These are phyloP conservation scores for Claviceps sorghi DNA, from an alignment of 2,329 filamentous ascomycete genomes.

Conservation along the genomic window DNA sequence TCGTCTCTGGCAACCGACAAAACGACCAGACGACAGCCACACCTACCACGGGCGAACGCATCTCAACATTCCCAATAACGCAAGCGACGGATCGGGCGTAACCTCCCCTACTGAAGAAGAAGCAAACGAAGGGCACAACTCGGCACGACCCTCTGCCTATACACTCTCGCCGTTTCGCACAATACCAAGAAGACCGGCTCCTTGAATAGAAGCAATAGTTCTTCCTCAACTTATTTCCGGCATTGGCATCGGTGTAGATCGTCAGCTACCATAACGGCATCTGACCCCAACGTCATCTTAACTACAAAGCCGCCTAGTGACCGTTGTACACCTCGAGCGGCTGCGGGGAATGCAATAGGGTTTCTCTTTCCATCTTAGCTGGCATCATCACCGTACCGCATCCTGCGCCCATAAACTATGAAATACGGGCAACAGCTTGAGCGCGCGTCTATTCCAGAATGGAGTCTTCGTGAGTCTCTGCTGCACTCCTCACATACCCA, in stretches of 20 bases:
- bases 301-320: background rate
- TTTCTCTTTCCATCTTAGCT: background rate
- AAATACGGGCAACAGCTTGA: constrained; percentile 43
- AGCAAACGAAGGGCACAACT: background rate
- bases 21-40: background rate
- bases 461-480: constrained; percentile 51
- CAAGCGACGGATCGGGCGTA: background rate
- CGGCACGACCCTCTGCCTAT: background rate
- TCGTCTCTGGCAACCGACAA: background rate
- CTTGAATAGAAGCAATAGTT: background rate
- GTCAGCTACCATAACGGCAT: background rate
- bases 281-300: background rate
- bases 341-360: background rate
- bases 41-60: background rate
- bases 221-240: background rate
- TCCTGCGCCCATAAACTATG: constrained; percentile 13
- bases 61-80: background rate
- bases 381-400: background rate
- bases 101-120: background rate
- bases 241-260: background rate
- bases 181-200: background rate
- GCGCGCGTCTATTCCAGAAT: constrained; percentile 65
- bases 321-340: background rate
- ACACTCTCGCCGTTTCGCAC: background rate
- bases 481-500: background rate